Percentiles rank a stretch among this genome's conserved stretches.
Conservation (phyloP, 2,329 filamentous ascomycete species). For the Aspergillus luchuensis region DNA sequence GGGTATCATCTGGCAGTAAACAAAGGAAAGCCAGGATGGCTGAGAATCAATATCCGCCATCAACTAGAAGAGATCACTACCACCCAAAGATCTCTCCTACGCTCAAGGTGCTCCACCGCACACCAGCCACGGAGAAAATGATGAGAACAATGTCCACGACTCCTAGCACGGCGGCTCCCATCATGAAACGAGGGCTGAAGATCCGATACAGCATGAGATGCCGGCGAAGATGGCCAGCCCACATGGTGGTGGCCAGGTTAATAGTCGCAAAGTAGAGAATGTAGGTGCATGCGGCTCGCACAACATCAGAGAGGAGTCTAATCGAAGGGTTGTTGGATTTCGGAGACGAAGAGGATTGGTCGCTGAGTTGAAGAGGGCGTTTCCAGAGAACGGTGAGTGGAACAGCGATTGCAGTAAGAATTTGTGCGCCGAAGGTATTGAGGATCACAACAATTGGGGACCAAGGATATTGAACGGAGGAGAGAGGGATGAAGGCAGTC, state of each 20-base stretch:
- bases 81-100: conserved; percentile 89
- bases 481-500: conserved; percentile 84
- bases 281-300: conserved; percentile 72
- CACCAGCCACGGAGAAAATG: conserved; percentile 69
- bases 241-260: conserved; percentile 82
- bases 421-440: conserved; percentile 88
- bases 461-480: conserved; percentile 84
- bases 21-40: not conserved
- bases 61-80: conserved; percentile 38
- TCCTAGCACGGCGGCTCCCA: conserved; percentile 69
- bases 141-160: conserved; percentile 76
- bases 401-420: conserved; percentile 76
- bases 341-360: conserved; percentile 33
- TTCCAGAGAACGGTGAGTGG: conserved; percentile 90
- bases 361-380: conserved; percentile 71
- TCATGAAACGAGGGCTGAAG: conserved; percentile 88
- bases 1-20: not conserved
- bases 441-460: conserved; percentile 76
- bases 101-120: conserved; percentile 74
- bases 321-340: conserved; percentile 31
- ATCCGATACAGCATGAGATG: conserved; percentile 97
- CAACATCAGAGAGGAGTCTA: conserved; percentile 66
- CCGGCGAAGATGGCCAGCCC: conserved; percentile 81
- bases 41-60: not conserved
- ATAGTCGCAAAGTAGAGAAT: conserved; percentile 80